Evolutionary conservation across 148 eudicot genomes (phyloP).

Genomic region (Rhododendron griersonianum): DNA sequence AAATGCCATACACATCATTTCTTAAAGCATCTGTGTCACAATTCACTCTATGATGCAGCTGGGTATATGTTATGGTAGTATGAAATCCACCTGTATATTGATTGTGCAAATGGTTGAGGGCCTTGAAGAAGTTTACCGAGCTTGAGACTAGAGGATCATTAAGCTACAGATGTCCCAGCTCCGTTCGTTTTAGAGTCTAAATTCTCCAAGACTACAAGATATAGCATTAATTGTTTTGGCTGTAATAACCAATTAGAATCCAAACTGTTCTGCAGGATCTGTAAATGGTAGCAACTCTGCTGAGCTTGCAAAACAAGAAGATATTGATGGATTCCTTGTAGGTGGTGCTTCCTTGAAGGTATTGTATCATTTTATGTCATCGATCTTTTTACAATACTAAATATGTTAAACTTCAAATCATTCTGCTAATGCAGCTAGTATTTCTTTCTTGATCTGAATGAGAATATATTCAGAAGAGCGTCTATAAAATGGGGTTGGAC

Average conservation of each 20-base stretch:
- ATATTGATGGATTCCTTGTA: conserved; percentile 96
- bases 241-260: background rate
- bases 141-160: background rate
- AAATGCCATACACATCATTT: background rate
- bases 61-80: background rate
- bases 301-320: conserved; percentile 94
- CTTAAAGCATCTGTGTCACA: background rate
- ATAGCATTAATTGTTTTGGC: background rate
- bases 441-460: background rate
- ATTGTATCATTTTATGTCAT: conserved; percentile 3
- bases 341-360: conserved; percentile 99
- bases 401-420: background rate
- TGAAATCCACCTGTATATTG: background rate
- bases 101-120: background rate
- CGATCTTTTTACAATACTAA: background rate
- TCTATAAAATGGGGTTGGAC: background rate
- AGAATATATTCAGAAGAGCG: background rate
- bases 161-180: background rate
- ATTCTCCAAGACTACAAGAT: background rate
- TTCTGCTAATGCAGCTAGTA: background rate
- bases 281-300: conserved; percentile 90
- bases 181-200: background rate
- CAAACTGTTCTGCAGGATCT: conserved; percentile 56
- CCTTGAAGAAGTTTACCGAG: background rate
- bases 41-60: background rate